A percentile compares a stretch with the other conserved stretches of the same genome.
Evolutionary conservation across 2,329 filamentous ascomycete genomes (phyloP).

Genomic region (Botryotinia narcissicola): DNA sequence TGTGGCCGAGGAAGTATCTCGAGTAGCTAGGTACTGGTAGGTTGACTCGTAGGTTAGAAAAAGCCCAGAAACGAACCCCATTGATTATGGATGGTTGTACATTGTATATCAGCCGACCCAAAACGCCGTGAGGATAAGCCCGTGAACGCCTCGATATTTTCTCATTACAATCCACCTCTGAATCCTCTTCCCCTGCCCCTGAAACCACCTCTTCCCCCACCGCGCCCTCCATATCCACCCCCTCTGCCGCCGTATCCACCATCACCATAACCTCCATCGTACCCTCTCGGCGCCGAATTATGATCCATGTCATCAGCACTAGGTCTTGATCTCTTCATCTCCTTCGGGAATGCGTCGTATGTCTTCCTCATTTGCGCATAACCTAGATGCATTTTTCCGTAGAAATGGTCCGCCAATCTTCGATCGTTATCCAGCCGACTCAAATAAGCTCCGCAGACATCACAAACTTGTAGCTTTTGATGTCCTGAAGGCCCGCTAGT

Average conservation of each 20-base stretch:
- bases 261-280: constrained; percentile 52
- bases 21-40: not conserved
- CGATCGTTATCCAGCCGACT: constrained; percentile 91
- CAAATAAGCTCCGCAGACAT: constrained; percentile 95
- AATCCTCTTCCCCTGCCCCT: constrained; percentile 32
- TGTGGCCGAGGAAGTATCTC: not conserved
- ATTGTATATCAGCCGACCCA: constrained; percentile 12
- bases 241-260: constrained; percentile 39
- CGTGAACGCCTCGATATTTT: constrained; percentile 5
- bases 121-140: constrained; percentile 14
- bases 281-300: constrained; percentile 50
- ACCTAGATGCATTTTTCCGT: constrained; percentile 98
- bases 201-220: constrained; percentile 32
- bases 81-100: constrained; percentile 3
- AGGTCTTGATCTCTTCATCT: constrained; percentile 69
- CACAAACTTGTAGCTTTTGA: constrained; percentile 97
- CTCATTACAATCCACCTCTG: constrained; percentile 33
- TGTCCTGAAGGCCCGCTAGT: constrained; percentile 91
- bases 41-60: constrained; percentile 2
- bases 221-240: constrained; percentile 41
- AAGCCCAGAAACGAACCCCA: not conserved
- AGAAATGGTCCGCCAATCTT: constrained; percentile 92
- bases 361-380: constrained; percentile 98
- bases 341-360: constrained; percentile 80
- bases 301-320: constrained; percentile 53